These are phyloP conservation scores for Paramyrothecium sp. DNA, from an alignment of 2,329 filamentous ascomycete species.

Conservation along the genomic window DNA sequence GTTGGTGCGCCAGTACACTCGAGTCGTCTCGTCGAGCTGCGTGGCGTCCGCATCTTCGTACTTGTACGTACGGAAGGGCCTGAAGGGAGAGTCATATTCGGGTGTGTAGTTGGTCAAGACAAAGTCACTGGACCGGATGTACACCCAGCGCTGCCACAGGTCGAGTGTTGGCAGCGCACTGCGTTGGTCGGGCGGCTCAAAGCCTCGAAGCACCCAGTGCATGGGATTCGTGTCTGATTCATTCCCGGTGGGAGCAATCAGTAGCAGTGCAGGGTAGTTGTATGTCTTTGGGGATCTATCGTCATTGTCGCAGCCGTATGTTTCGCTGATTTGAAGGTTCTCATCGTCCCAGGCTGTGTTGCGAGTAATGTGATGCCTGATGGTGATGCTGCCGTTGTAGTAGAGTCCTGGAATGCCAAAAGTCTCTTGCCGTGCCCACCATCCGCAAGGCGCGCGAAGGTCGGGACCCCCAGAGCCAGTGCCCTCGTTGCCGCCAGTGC, in stretches of 20 bases:
- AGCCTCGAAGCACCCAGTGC: slow-evolving; percentile 11
- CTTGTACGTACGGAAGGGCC: background rate
- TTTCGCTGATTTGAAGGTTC: background rate
- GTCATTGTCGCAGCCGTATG: slow-evolving; percentile 8
- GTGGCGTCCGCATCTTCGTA: slow-evolving; percentile 11
- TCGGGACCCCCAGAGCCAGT: background rate
- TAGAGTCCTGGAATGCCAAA: slow-evolving; percentile 13
- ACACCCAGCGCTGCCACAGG: slow-evolving; percentile 11
- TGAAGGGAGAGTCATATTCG: background rate
- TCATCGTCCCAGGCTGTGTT: slow-evolving; percentile 8
- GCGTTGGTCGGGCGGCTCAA: slow-evolving; percentile 6
- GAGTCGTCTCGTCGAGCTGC: slow-evolving; percentile 1
- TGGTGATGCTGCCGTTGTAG: slow-evolving; percentile 13
- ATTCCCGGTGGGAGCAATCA: slow-evolving; percentile 12
- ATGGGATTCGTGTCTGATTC: slow-evolving; percentile 13
- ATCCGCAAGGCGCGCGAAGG: background rate
- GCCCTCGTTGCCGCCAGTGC: background rate
- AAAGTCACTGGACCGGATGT: slow-evolving; percentile 14
- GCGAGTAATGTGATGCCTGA: slow-evolving; percentile 9
- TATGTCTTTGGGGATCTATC: slow-evolving; percentile 8
- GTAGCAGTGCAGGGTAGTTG: slow-evolving; percentile 11
- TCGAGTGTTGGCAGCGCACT: slow-evolving; percentile 2
- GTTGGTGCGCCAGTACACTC: slow-evolving; percentile 13
- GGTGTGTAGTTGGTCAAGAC: slow-evolving; percentile 1
- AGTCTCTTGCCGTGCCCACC: background rate